Conservation (phyloP, 306 rosid species). For the Carpinus fangiana region DNA sequence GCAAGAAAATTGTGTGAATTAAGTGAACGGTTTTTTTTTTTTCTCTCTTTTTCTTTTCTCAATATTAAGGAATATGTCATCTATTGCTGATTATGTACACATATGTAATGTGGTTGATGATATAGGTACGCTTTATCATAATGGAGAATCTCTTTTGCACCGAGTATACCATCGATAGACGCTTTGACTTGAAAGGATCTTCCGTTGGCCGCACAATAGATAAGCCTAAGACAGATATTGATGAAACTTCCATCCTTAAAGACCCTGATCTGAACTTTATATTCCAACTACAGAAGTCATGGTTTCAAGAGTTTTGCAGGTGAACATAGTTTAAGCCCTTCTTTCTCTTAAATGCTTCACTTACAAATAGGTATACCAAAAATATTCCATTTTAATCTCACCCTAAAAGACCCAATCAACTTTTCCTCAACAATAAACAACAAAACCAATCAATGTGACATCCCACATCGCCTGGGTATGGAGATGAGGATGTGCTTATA, state of each 20-base stretch:
- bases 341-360: background rate
- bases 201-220: conserved; percentile 83
- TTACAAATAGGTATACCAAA: too few relatives aligned
- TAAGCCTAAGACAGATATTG: conserved; percentile 71
- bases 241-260: conserved; percentile 83
- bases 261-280: conserved; percentile 92
- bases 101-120: conserved; percentile 11
- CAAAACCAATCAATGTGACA: too few relatives aligned
- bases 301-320: conserved; percentile 90
- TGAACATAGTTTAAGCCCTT: conserved; percentile 22
- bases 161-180: conserved; percentile 62
- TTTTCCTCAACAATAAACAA: too few relatives aligned
- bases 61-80: background rate
- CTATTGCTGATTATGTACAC: background rate
- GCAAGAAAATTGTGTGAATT: background rate
- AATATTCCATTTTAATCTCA: too few relatives aligned
- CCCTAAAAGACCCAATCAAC: too few relatives aligned
- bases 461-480: too few relatives aligned
- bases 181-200: conserved; percentile 88
- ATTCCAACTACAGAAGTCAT: conserved; percentile 62
- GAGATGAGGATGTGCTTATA: too few relatives aligned
- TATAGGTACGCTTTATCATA: conserved; percentile 86
- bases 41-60: background rate
- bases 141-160: conserved; percentile 88
- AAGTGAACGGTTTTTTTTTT: background rate